phyloP scores from a whole-genome alignment of 2,329 filamentous ascomycete genomes.

The Berkeleyomyces rouxiae region DNA sequence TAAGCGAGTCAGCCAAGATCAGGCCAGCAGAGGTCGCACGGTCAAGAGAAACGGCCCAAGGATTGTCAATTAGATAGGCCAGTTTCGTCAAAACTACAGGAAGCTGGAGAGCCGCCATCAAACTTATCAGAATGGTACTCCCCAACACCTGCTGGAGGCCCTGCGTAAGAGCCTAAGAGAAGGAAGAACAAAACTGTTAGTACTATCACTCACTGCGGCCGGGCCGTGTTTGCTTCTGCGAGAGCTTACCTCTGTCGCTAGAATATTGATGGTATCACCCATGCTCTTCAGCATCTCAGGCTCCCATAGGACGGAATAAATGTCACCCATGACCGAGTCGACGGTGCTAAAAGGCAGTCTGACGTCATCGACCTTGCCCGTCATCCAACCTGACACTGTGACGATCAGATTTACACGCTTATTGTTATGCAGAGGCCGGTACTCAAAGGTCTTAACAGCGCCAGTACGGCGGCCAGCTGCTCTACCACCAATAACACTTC shows the following conservation, averaged over 20 bases:
- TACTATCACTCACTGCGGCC: not conserved
- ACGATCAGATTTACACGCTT: conserved; percentile 92
- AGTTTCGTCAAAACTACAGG: conserved; percentile 86
- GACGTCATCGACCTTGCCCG: conserved; percentile 91
- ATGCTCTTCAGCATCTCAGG: conserved; percentile 96
- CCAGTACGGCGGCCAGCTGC: conserved; percentile 81
- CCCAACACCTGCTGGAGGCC: conserved; percentile 89
- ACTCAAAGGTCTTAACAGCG: conserved; percentile 91
- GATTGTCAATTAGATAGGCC: conserved; percentile 92
- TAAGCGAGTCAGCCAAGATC: conserved; percentile 84
- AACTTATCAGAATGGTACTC: conserved; percentile 67
- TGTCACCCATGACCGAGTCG: conserved; percentile 92
- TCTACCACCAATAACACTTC: conserved; percentile 68
- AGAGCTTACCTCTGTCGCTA: conserved; percentile 76
- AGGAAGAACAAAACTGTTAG: conserved; percentile 2
- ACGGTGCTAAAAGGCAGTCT: conserved; percentile 90
- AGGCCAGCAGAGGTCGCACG: conserved; percentile 76
- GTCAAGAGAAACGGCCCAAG: conserved; percentile 92
- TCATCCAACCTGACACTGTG: conserved; percentile 96
- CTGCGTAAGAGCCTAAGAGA: conserved; percentile 66
- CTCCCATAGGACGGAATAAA: conserved; percentile 95
- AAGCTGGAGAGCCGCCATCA: conserved; percentile 89
- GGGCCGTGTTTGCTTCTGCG: not conserved
- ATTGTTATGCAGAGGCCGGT: conserved; percentile 91
- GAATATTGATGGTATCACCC: conserved; percentile 95